Percentiles rank a stretch among this genome's conserved stretches.
Conservation (phyloP, 352 stramenopile species). For the Phytopythium delawarense region DNA sequence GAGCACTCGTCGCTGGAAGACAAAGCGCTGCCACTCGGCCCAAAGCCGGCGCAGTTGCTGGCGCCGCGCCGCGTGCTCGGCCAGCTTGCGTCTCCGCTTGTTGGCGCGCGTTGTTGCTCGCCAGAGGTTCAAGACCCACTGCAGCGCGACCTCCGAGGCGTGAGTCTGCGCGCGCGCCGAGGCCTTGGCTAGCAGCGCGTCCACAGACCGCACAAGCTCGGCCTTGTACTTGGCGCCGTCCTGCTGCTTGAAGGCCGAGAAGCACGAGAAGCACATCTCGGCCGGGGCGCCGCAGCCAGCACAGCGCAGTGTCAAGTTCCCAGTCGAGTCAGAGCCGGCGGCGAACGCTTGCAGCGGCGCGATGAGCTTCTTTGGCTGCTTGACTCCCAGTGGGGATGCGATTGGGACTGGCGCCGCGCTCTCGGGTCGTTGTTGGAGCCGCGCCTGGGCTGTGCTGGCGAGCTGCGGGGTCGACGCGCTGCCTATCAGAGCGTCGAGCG, state of each 20-base stretch:
- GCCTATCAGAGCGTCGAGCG: slow-evolving; percentile 27
- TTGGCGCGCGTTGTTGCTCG: slow-evolving; percentile 30
- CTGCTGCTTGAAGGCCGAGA: slow-evolving; percentile 56
- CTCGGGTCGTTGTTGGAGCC: slow-evolving; percentile 3
- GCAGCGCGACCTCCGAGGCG: slow-evolving; percentile 44
- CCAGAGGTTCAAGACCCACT: slow-evolving; percentile 69
- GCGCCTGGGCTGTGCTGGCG: neutral
- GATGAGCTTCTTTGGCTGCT: slow-evolving; percentile 6
- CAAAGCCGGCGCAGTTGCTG: slow-evolving; percentile 34
- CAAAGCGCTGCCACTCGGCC: slow-evolving; percentile 45
- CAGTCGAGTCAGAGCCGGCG: neutral
- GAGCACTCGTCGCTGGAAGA: slow-evolving; percentile 56
- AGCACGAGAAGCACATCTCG: slow-evolving; percentile 69
- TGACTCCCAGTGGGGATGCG: neutral
- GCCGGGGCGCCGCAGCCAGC: slow-evolving; percentile 54
- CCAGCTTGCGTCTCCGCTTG: slow-evolving; percentile 12
- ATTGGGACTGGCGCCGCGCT: slow-evolving; percentile 6
- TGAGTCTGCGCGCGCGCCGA: slow-evolving; percentile 53
- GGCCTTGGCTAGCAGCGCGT: slow-evolving; percentile 59
- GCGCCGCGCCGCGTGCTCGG: slow-evolving; percentile 13
- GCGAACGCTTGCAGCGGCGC: slow-evolving; percentile 8
- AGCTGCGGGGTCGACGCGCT: slow-evolving; percentile 1
- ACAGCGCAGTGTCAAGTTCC: slow-evolving; percentile 31
- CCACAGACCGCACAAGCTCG: slow-evolving; percentile 53
- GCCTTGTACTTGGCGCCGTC: slow-evolving; percentile 64